Conservation (phyloP, 805 yeast species). For the Saturnispora quitensis region DNA sequence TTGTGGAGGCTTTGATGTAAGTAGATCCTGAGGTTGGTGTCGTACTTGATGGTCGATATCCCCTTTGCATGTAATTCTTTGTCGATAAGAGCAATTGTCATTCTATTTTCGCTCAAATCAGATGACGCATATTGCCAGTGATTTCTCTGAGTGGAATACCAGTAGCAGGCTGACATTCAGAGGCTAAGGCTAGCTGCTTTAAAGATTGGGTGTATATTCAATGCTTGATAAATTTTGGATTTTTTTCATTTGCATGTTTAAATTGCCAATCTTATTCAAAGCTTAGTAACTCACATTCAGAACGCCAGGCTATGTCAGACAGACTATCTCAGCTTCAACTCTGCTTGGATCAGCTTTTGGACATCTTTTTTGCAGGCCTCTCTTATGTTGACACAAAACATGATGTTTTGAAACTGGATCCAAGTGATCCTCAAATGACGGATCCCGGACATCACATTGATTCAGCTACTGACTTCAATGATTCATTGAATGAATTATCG, state of each 20-base stretch:
- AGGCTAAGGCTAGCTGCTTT: background rate
- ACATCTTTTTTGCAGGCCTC: slow-evolving; percentile 70
- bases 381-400: slow-evolving; percentile 75
- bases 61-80: slow-evolving; percentile 4
- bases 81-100: slow-evolving; percentile 17
- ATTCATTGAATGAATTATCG: slow-evolving; percentile 65
- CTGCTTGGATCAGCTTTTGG: slow-evolving; percentile 74
- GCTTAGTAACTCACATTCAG: background rate
- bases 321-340: slow-evolving; percentile 83
- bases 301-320: slow-evolving; percentile 47
- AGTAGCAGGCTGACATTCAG: slow-evolving; percentile 71
- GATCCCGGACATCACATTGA: slow-evolving; percentile 51
- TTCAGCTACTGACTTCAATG: slow-evolving; percentile 26
- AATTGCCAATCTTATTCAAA: background rate
- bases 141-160: slow-evolving; percentile 75
- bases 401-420: slow-evolving; percentile 41
- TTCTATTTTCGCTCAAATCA: slow-evolving; percentile 31
- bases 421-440: slow-evolving; percentile 45
- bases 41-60: slow-evolving; percentile 27
- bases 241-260: background rate
- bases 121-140: slow-evolving; percentile 76
- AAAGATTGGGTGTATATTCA: background rate
- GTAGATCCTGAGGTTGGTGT: slow-evolving; percentile 62
- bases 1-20: slow-evolving; percentile 67
- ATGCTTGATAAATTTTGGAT: background rate